phyloP scores from a whole-genome alignment of 2,329 filamentous ascomycete genomes.

The Uncinocarpus reesii region DNA sequence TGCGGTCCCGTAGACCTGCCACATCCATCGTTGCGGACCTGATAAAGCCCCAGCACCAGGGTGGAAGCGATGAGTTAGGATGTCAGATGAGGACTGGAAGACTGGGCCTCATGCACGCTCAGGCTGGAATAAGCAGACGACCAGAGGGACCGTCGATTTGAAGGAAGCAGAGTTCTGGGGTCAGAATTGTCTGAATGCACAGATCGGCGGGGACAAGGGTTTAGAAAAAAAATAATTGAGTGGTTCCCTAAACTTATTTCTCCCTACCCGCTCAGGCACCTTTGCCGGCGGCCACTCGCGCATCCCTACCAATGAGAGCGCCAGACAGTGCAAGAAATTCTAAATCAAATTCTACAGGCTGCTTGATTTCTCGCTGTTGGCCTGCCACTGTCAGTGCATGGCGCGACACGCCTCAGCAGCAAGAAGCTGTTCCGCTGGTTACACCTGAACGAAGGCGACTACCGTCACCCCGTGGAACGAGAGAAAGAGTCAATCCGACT shows the following conservation, averaged over 20 bases:
- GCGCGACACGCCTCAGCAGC: constrained; percentile 2
- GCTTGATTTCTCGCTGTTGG: neutral
- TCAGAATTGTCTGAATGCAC: constrained; percentile 10
- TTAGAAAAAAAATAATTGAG: constrained; percentile 13
- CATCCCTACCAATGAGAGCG: constrained; percentile 1
- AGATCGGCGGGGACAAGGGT: constrained; percentile 15
- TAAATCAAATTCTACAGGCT: neutral
- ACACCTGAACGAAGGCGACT: neutral
- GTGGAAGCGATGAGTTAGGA: neutral
- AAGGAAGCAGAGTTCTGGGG: constrained; percentile 2
- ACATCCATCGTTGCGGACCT: constrained; percentile 46
- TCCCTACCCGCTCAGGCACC: constrained; percentile 10
- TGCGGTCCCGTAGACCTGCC: constrained; percentile 51
- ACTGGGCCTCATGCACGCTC: constrained; percentile 9
- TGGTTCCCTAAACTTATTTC: constrained; percentile 7
- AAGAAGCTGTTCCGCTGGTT: neutral
- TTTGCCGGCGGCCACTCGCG: neutral
- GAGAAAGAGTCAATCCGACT: neutral
- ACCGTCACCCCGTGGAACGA: neutral
- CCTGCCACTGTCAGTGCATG: neutral
- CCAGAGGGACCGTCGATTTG: constrained; percentile 3
- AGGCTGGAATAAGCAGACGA: constrained; percentile 4
- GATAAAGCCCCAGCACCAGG: constrained; percentile 8
- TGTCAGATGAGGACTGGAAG: constrained; percentile 1
- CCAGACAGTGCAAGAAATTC: neutral